These are phyloP conservation scores for Ogataea philodendri DNA, from an alignment of 805 yeast species.

Conservation along the genomic window DNA sequence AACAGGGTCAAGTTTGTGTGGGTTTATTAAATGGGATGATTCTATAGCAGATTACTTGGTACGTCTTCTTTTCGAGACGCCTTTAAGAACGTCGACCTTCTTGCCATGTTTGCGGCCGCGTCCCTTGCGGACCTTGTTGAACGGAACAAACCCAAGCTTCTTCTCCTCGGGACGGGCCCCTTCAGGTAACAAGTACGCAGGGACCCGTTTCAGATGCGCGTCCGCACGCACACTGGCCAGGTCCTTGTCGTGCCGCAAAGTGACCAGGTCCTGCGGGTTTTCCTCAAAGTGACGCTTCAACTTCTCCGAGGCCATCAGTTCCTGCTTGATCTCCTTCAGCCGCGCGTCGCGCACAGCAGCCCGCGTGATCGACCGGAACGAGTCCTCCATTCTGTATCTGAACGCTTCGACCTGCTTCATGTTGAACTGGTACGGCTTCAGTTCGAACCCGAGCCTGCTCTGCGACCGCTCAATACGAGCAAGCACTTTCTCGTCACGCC, in stretches of 20 bases:
- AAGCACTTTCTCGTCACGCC: conserved; percentile 83
- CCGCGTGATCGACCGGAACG: conserved; percentile 90
- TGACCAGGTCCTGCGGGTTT: conserved; percentile 88
- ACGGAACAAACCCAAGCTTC: conserved; percentile 70
- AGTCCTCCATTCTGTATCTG: conserved; percentile 95
- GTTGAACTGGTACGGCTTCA: conserved; percentile 88
- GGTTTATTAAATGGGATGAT: too few species aligned
- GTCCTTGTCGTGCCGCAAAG: conserved; percentile 89
- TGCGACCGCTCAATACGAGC: conserved; percentile 76
- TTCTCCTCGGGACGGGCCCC: conserved; percentile 58
- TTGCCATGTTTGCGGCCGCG: conserved; percentile 32
- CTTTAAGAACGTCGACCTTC: conserved; percentile 55
- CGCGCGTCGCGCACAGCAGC: conserved; percentile 92
- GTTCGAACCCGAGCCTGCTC: conserved; percentile 63
- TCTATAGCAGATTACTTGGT: neutral
- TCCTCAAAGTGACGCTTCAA: conserved; percentile 94
- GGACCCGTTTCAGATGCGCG: conserved; percentile 84
- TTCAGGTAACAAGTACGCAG: conserved; percentile 85
- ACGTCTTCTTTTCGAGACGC: conserved; percentile 29
- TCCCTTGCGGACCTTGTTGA: conserved; percentile 46
- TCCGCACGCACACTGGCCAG: conserved; percentile 80
- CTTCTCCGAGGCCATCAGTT: conserved; percentile 83
- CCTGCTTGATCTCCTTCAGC: conserved; percentile 81
- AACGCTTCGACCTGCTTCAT: conserved; percentile 91
- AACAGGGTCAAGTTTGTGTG: conserved; percentile 1